Evolutionary conservation across 2,329 filamentous ascomycete genomes (phyloP).

Genomic region (Neodidymelliopsis sp.): DNA sequence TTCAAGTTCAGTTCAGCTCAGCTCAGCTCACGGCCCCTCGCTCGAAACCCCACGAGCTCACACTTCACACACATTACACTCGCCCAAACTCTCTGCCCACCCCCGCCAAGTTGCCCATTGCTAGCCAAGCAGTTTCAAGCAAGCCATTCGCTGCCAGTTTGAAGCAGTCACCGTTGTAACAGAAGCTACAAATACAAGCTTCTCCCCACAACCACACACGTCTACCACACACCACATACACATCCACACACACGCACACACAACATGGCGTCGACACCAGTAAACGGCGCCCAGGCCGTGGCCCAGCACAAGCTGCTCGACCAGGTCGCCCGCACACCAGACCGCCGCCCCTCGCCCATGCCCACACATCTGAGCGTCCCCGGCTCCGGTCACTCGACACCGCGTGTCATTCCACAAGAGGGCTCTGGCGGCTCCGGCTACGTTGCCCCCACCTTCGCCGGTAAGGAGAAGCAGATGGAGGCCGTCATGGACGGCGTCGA

Average conservation of each 20-base stretch:
- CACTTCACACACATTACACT: slow-evolving; percentile 13
- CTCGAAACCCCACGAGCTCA: slow-evolving; percentile 14
- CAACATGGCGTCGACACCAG: slow-evolving; percentile 45
- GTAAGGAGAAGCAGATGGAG: slow-evolving; percentile 90
- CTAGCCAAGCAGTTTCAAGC: slow-evolving; percentile 19
- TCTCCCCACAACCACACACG: not conserved
- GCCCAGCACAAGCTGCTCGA: slow-evolving; percentile 65
- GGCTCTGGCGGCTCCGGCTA: slow-evolving; percentile 84
- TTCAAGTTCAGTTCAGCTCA: too few species aligned
- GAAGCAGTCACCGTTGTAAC: not conserved
- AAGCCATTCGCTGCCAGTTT: slow-evolving; percentile 13
- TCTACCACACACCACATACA: not conserved
- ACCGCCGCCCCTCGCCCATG: slow-evolving; percentile 81
- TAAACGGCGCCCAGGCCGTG: slow-evolving; percentile 34
- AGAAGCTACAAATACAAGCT: slow-evolving; percentile 12
- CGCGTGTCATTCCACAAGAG: slow-evolving; percentile 79
- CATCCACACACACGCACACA: slow-evolving; percentile 16
- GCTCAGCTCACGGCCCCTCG: slow-evolving; percentile 16
- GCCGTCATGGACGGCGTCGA: slow-evolving; percentile 80
- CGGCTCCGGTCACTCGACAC: slow-evolving; percentile 62
- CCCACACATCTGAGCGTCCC: slow-evolving; percentile 84
- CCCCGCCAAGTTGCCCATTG: slow-evolving; percentile 19
- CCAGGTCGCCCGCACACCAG: slow-evolving; percentile 59
- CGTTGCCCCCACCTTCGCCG: slow-evolving; percentile 91
- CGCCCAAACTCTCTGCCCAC: slow-evolving; percentile 15